Evolutionary conservation across 1,284 basidiomycete genomes (phyloP).

Genomic region (Mycocalia duriaeana): DNA sequence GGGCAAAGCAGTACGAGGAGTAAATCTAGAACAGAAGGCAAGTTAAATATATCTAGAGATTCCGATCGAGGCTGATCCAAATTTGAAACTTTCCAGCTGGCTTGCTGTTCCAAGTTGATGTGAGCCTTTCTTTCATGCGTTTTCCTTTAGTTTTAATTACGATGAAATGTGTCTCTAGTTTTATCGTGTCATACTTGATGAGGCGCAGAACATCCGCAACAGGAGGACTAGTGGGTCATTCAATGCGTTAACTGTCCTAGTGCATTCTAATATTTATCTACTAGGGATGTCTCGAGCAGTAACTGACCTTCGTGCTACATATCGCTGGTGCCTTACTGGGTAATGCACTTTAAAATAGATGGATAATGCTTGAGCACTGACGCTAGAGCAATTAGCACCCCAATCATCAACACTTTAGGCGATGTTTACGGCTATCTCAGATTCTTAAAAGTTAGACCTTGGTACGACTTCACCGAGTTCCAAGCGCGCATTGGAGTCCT

Average conservation of each 20-base stretch:
- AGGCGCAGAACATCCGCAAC: conserved; percentile 53
- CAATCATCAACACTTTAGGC: conserved; percentile 48
- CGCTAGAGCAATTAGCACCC: conserved; percentile 35
- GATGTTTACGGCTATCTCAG: conserved; percentile 50
- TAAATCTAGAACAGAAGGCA: no score
- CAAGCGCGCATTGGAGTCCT: conserved; percentile 33
- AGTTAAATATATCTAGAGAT: no score
- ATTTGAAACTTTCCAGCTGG: conserved; percentile 28
- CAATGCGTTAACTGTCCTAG: no score
- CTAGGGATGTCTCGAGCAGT: conserved; percentile 45
- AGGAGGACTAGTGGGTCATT: conserved; percentile 39
- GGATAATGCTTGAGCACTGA: background rate
- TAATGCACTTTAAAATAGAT: conserved; percentile 17
- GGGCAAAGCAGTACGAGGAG: no score
- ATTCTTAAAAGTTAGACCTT: conserved; percentile 47
- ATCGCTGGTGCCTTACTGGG: conserved; percentile 55
- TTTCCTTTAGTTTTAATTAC: background rate
- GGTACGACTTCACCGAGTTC: conserved; percentile 49
- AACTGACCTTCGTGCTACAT: conserved; percentile 35
- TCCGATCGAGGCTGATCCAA: no score
- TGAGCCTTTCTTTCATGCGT: conserved; percentile 18
- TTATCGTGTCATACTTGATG: conserved; percentile 49
- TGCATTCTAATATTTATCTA: no score
- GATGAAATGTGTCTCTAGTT: conserved; percentile 29
- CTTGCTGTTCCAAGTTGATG: conserved; percentile 42